These are phyloP conservation scores for Corynespora cassiicola DNA, from an alignment of 2,329 filamentous ascomycete genomes.

Conservation along the genomic window DNA sequence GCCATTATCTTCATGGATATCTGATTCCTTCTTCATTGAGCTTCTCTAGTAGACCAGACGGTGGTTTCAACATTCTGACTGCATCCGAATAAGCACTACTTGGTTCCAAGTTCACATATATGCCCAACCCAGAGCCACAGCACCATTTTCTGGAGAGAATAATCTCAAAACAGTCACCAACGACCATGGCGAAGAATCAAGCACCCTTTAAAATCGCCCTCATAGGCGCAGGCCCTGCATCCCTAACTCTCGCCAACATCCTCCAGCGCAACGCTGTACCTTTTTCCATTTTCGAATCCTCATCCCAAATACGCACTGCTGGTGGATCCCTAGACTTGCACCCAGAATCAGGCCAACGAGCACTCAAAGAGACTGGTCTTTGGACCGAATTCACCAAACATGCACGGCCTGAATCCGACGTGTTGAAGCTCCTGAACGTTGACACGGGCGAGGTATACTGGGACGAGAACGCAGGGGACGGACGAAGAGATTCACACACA, in stretches of 20 bases:
- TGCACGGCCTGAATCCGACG: constrained; percentile 61
- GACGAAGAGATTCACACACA: too few relatives aligned
- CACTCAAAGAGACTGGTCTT: constrained; percentile 58
- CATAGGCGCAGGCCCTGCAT: constrained; percentile 49
- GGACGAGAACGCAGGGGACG: constrained; percentile 35
- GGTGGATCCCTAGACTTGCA: constrained; percentile 60
- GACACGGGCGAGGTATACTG: constrained; percentile 34
- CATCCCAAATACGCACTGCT: constrained; percentile 40
- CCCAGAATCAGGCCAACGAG: constrained; percentile 57
- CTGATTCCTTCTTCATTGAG: too few relatives aligned
- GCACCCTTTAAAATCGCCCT: constrained; percentile 49
- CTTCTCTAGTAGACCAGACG: too few relatives aligned
- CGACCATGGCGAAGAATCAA: too few relatives aligned
- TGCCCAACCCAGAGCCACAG: too few relatives aligned
- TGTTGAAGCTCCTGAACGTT: constrained; percentile 54
- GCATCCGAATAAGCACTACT: too few relatives aligned
- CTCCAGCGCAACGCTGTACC: constrained; percentile 56
- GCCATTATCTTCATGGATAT: too few relatives aligned
- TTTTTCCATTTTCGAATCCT: constrained; percentile 56
- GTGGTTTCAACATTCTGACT: too few relatives aligned
- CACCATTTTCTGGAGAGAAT: too few relatives aligned
- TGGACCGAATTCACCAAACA: constrained; percentile 58
- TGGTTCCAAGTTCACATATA: too few relatives aligned
- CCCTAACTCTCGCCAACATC: constrained; percentile 60
- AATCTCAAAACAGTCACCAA: too few relatives aligned